phyloP scores from a whole-genome alignment of 306 rosid species.

The Vigna angularis region DNA sequence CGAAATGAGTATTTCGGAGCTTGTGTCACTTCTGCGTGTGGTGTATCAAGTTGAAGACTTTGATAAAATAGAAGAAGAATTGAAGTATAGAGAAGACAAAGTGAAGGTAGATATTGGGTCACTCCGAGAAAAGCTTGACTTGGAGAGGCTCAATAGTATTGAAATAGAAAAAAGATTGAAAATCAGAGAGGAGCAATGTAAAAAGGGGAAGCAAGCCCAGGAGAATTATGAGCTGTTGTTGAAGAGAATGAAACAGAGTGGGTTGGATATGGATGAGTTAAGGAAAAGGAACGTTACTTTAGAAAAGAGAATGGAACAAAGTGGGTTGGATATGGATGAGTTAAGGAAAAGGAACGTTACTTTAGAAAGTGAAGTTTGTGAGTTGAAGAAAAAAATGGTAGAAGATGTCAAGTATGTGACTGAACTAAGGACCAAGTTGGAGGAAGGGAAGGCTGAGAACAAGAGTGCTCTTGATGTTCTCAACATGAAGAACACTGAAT shows the following conservation, averaged over 20 bases:
- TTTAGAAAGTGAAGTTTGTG: not conserved
- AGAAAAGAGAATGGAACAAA: conserved; percentile 1
- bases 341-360: not conserved
- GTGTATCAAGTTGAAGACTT: not conserved
- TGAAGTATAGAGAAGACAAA: not conserved
- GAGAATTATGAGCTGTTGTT: conserved; percentile 44
- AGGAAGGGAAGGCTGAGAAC: conserved; percentile 17
- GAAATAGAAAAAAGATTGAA: conserved; percentile 26
- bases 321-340: not conserved
- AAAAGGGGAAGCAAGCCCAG: not conserved
- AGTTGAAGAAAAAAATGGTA: not conserved
- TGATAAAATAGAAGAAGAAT: conserved; percentile 31
- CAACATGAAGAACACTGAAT: conserved; percentile 6
- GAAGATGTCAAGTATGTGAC: not conserved
- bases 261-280: not conserved
- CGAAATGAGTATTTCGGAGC: conserved; percentile 22
- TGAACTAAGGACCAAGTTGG: conserved; percentile 18
- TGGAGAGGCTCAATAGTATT: conserved; percentile 9
- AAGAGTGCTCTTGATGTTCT: not conserved
- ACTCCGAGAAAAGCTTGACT: not conserved
- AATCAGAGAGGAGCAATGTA: conserved; percentile 20
- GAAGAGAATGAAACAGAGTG: conserved; percentile 15
- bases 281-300: not conserved
- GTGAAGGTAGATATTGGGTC: not conserved
- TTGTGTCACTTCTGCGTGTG: conserved; percentile 13